These are phyloP conservation scores for Alternaria sp. DNA, from an alignment of 2,329 filamentous ascomycete species.

Conservation along the genomic window DNA sequence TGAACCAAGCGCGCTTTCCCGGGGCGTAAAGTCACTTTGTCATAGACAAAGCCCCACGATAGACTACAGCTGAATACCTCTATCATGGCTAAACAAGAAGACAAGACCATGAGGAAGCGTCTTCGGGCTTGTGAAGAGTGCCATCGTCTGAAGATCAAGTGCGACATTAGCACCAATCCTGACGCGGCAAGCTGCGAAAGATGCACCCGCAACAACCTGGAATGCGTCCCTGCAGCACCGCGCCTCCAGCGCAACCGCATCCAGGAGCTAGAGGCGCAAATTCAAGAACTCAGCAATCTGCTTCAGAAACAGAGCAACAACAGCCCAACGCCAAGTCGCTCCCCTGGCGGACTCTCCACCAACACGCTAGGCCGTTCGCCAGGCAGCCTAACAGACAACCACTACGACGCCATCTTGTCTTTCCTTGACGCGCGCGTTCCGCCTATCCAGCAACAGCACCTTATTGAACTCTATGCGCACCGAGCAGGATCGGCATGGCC, in stretches of 20 bases:
- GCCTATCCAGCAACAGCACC: slow-evolving; percentile 24
- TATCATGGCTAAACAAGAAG: not conserved
- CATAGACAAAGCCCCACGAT: not conserved
- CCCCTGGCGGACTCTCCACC: slow-evolving; percentile 15
- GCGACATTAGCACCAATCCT: slow-evolving; percentile 26
- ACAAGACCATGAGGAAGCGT: slow-evolving; percentile 27
- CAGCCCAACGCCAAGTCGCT: slow-evolving; percentile 23
- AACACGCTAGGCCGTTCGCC: slow-evolving; percentile 6
- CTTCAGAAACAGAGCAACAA: slow-evolving; percentile 17
- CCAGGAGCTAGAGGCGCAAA: slow-evolving; percentile 33
- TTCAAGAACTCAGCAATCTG: slow-evolving; percentile 27
- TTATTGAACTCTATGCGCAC: slow-evolving; percentile 23
- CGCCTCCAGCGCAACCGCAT: slow-evolving; percentile 38
- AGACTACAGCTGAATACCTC: not conserved
- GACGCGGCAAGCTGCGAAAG: slow-evolving; percentile 26
- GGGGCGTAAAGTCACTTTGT: slow-evolving; percentile 2
- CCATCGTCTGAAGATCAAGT: slow-evolving; percentile 40
- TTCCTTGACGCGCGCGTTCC: slow-evolving; percentile 32
- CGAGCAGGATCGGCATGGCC: slow-evolving; percentile 31
- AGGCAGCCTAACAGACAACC: slow-evolving; percentile 17
- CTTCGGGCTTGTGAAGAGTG: slow-evolving; percentile 38
- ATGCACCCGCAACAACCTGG: slow-evolving; percentile 30
- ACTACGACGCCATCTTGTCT: slow-evolving; percentile 22
- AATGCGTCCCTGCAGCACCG: slow-evolving; percentile 33
- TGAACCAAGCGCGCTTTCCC: slow-evolving; percentile 3